phyloP scores from a whole-genome alignment of 2,329 filamentous ascomycete genomes.

The Claviceps sp. region DNA sequence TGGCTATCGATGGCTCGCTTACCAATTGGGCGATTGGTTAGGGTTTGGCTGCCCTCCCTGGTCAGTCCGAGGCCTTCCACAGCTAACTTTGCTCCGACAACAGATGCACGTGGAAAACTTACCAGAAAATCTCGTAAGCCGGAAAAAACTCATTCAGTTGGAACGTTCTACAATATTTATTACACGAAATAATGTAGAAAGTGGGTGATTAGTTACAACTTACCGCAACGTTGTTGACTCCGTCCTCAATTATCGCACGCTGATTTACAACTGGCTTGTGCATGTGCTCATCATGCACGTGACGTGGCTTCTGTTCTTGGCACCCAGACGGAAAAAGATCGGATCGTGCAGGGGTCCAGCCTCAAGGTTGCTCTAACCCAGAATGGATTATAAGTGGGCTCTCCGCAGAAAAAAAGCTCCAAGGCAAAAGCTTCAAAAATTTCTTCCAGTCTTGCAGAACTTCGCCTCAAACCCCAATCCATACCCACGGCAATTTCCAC shows the following conservation, averaged over 20 bases:
- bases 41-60: constrained; percentile 27
- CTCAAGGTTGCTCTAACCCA: constrained; percentile 3
- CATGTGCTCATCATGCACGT: constrained; percentile 1
- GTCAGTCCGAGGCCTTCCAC: not conserved
- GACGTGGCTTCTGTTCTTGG: not conserved
- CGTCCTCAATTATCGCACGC: not conserved
- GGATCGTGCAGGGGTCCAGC: constrained; percentile 3
- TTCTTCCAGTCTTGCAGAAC: constrained; percentile 16
- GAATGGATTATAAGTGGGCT: constrained; percentile 7
- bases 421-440: constrained; percentile 24
- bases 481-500: constrained; percentile 9
- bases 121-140: not conserved
- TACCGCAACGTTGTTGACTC: not conserved
- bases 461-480: not conserved
- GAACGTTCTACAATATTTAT: not conserved
- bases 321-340: constrained; percentile 7
- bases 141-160: too few relatives aligned
- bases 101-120: not conserved
- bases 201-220: too few relatives aligned
- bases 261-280: not conserved
- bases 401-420: constrained; percentile 11
- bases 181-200: not conserved
- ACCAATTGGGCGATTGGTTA: constrained; percentile 25
- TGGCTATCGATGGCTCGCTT: constrained; percentile 29
- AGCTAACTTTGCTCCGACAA: not conserved